These are phyloP conservation scores for Diaporthe humulicola DNA, from an alignment of 2,329 filamentous ascomycete species.

Conservation along the genomic window DNA sequence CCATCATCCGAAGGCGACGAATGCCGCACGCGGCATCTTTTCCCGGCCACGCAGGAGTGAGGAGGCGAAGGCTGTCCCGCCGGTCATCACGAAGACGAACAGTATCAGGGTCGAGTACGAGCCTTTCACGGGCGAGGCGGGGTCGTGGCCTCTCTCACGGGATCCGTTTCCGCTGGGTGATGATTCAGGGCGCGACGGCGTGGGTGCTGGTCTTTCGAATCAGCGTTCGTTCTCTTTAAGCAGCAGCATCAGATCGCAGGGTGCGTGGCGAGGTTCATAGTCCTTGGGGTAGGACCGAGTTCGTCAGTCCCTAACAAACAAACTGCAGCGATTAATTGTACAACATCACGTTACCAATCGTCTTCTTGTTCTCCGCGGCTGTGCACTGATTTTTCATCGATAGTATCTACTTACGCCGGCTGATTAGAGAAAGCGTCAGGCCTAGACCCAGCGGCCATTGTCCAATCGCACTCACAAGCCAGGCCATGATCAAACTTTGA, in stretches of 20 bases:
- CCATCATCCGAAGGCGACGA: neutral
- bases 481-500: conserved; percentile 9
- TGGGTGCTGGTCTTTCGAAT: neutral
- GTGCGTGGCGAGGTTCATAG: neutral
- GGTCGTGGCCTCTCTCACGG: conserved; percentile 9
- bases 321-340: conserved; percentile 18
- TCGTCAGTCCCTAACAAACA: neutral
- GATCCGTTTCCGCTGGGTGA: neutral
- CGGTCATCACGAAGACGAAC: conserved; percentile 19
- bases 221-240: conserved; percentile 16
- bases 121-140: neutral
- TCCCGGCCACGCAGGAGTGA: conserved; percentile 12
- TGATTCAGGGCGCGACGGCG: neutral
- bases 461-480: neutral
- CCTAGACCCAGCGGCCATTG: neutral
- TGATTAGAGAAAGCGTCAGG: neutral
- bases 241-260: neutral
- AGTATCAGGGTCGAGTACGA: conserved; percentile 25
- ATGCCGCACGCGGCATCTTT: neutral
- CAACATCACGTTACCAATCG: neutral
- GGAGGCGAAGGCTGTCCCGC: neutral
- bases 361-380: no score
- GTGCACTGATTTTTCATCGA: neutral
- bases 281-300: neutral
- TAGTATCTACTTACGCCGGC: neutral